phyloP scores from a whole-genome alignment of 225 moss, liverwort and hornwort species.

The Marchantia paleacea region DNA sequence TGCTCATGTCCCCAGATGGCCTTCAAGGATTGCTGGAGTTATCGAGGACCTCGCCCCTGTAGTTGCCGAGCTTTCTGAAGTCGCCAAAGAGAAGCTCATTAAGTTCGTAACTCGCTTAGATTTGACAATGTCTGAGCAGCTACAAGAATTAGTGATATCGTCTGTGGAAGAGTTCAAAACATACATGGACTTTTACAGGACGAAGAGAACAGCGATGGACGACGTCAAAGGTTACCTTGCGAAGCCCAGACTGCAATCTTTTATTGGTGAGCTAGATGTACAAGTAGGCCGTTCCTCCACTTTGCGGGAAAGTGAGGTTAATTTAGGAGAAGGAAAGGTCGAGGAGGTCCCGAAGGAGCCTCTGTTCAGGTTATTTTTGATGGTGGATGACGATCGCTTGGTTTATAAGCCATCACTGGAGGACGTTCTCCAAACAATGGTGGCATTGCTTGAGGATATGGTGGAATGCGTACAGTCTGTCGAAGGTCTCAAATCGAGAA shows the following conservation, averaged over 20 bases:
- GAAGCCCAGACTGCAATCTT: background rate
- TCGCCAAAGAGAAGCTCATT: conserved; percentile 27
- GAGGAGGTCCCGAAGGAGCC: conserved; percentile 25
- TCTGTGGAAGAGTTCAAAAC: conserved; percentile 43
- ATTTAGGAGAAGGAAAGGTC: background rate
- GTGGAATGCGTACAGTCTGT: conserved; percentile 29
- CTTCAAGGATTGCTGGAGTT: conserved; percentile 43
- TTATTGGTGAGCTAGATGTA: background rate
- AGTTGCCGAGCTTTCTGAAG: conserved; percentile 15
- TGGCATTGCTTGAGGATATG: conserved; percentile 36
- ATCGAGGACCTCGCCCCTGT: conserved; percentile 55
- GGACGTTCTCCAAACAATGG: conserved; percentile 25
- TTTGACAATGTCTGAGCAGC: conserved; percentile 60
- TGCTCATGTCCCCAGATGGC: conserved; percentile 51
- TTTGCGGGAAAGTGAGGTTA: background rate
- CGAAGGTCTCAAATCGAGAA: conserved; percentile 44
- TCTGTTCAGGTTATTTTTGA: conserved; percentile 37
- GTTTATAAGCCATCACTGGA: conserved; percentile 42
- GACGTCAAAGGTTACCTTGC: conserved; percentile 14
- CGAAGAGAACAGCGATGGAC: background rate
- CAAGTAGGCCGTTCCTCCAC: background rate
- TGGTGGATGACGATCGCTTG: conserved; percentile 38
- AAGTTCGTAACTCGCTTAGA: conserved; percentile 51
- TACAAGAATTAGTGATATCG: conserved; percentile 45
- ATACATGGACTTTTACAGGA: conserved; percentile 44